Evolutionary conservation across 768 basidiomycete genomes (phyloP), one percentile per base, ranked within the genome.

Genomic region (Hypholoma sublateritium): DNA sequence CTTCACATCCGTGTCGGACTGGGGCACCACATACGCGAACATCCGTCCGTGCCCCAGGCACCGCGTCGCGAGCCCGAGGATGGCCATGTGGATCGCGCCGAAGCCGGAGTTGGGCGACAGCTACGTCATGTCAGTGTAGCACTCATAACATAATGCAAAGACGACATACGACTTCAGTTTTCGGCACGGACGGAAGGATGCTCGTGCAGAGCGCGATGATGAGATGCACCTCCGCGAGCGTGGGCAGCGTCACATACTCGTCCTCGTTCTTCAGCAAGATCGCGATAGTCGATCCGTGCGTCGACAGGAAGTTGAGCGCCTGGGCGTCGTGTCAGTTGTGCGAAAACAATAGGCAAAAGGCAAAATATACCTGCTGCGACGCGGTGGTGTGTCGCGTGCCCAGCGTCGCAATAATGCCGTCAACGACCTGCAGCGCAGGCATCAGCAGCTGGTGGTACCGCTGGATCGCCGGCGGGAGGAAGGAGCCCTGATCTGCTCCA

Each of bases 371-470:
- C 76, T 93, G 92, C 46, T 86, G 83, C 1, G 83, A 76, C 0
- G 85, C 87, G 0, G 85, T 85, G 2, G 80, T 69, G 59, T 92
- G 89, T 49, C 83, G 82, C 17, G 76, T 73, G 11, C 91, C 90
- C 9, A 94, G 70, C n/a, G 88, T 89, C 3, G 92, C 84, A 28
- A 96, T 73, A 54, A 93, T 82, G 7, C 85, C 87, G 54, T 86
- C 81, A 12, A 91, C 80, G 17, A 97, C 79, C 69, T 97, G 94
- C 41, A 98, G 69, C 4, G 89, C 87, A 0, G 93, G 95, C 73
- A 94, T 83, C 63, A 97, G 80, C 1, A 97, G 71, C 65, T 97
- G 95, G 64, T 97, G 94, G 68, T 97, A 95, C 35, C 96, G 85
- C 53, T 91, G 87, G 17, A 93, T 82, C 1, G 91, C 91, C 0